These are phyloP conservation scores for Hypericum androsaemum DNA, from an alignment of 345 rosid species.

Conservation along the genomic window DNA sequence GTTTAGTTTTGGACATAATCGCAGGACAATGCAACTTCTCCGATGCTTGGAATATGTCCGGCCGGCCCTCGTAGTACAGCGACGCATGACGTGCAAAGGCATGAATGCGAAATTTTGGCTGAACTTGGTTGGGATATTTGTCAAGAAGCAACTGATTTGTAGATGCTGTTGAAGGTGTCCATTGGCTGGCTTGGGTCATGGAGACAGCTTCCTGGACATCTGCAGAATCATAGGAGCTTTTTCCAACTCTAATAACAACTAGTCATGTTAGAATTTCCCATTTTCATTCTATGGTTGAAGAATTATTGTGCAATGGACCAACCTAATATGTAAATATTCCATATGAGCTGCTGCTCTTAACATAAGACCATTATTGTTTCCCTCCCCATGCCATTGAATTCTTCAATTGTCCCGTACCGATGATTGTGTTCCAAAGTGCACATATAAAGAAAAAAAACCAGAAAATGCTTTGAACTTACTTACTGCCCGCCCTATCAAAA, in stretches of 20 bases:
- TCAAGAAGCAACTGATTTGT: slow-evolving; percentile 35
- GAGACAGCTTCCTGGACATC: slow-evolving; percentile 20
- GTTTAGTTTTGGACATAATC: slow-evolving; percentile 13
- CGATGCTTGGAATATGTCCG: slow-evolving; percentile 5
- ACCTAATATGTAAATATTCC: slow-evolving; percentile 17
- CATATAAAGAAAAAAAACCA: too few species aligned
- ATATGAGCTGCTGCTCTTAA: too few species aligned
- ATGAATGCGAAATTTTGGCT: slow-evolving; percentile 37
- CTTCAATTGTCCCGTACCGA: too few species aligned
- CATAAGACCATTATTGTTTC: too few species aligned
- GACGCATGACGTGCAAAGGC: slow-evolving; percentile 41
- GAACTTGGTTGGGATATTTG: slow-evolving; percentile 28
- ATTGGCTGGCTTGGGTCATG: slow-evolving; percentile 19
- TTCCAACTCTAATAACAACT: slow-evolving; percentile 35
- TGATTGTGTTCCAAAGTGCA: too few species aligned
- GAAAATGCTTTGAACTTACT: too few species aligned
- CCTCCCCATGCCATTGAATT: too few species aligned
- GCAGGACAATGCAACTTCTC: slow-evolving; percentile 8
- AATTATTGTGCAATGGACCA: slow-evolving; percentile 13
- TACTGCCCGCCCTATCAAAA: too few species aligned
- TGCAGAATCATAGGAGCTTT: slow-evolving; percentile 38
- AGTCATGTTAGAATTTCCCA: slow-evolving; percentile 14
- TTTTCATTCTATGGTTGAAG: background rate
- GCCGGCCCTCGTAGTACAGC: slow-evolving; percentile 15
- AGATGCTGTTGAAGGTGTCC: slow-evolving; percentile 22